phyloP scores from a whole-genome alignment of 345 rosid species.

The Psidium friedrichsthalianum region DNA sequence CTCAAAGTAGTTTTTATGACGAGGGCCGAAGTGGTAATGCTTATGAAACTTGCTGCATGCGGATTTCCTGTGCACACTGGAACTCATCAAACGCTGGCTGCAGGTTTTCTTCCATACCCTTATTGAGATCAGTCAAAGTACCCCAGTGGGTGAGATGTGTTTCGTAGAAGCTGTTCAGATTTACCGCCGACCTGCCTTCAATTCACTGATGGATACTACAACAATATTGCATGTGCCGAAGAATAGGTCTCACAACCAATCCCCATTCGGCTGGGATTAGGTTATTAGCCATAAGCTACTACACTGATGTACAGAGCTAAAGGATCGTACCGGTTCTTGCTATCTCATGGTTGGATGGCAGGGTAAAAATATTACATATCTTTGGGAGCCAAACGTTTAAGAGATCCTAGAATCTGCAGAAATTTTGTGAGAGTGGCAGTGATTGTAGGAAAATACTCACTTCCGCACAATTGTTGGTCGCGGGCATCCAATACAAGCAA shows the following conservation, averaged over 20 bases:
- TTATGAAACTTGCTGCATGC: not conserved
- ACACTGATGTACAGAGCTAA: not conserved
- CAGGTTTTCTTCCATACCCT: conserved; percentile 80
- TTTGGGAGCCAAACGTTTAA: no score
- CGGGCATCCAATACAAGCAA: no score
- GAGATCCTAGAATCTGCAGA: no score
- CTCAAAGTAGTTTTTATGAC: not conserved
- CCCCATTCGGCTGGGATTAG: conserved; percentile 71
- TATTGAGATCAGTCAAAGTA: conserved; percentile 58
- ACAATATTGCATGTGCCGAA: conserved; percentile 50
- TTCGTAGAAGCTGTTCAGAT: conserved; percentile 82
- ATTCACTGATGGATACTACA: conserved; percentile 50
- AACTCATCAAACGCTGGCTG: not conserved
- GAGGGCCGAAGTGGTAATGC: not conserved
- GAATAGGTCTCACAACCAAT: conserved; percentile 78
- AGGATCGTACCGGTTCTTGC: not conserved
- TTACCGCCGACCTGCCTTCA: conserved; percentile 64
- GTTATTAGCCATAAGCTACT: conserved; percentile 26
- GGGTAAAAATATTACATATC: no score
- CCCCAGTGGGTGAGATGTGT: conserved; percentile 70
- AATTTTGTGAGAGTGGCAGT: no score
- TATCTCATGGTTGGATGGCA: no score
- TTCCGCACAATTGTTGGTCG: no score
- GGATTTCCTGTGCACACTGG: not conserved
- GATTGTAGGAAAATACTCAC: no score